A percentile compares a stretch with the other conserved stretches of the same genome.
Evolutionary conservation across 2,329 filamentous ascomycete genomes (phyloP).

Genomic region (Hysterium pulicare): DNA sequence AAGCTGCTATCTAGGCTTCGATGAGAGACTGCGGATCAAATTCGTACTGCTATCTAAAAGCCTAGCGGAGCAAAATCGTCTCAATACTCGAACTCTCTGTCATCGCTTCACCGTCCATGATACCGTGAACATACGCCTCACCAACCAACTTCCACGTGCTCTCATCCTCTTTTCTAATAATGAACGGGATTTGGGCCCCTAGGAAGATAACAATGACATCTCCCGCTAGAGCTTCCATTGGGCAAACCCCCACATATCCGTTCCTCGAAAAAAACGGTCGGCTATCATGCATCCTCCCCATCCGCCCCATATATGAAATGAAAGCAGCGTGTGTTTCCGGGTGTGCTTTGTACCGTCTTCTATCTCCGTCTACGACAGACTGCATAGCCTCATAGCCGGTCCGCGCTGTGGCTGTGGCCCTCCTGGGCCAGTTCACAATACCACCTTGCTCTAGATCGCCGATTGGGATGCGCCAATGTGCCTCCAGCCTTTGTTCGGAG

Average conservation of each 20-base stretch:
- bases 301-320: not conserved
- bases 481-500: constrained; percentile 5
- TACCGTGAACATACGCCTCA: constrained; percentile 10
- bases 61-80: not conserved
- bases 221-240: constrained; percentile 3
- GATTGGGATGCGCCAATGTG: constrained; percentile 11
- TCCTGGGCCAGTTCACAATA: not conserved
- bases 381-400: not conserved
- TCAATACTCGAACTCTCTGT: not conserved
- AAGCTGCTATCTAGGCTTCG: too few relatives aligned
- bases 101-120: constrained; percentile 15
- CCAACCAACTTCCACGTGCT: constrained; percentile 9
- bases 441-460: constrained; percentile 9
- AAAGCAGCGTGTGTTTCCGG: not conserved
- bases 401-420: not conserved
- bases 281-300: constrained; percentile 10
- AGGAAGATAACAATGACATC: constrained; percentile 10
- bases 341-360: not conserved
- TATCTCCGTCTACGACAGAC: not conserved
- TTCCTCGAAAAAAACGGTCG: constrained; percentile 8
- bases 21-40: too few relatives aligned
- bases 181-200: constrained; percentile 11
- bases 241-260: constrained; percentile 10
- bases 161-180: constrained; percentile 4
- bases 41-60: not conserved